These are phyloP conservation scores for Leishmania aethiopica DNA, from an alignment of 208 protist species.

Conservation along the genomic window DNA sequence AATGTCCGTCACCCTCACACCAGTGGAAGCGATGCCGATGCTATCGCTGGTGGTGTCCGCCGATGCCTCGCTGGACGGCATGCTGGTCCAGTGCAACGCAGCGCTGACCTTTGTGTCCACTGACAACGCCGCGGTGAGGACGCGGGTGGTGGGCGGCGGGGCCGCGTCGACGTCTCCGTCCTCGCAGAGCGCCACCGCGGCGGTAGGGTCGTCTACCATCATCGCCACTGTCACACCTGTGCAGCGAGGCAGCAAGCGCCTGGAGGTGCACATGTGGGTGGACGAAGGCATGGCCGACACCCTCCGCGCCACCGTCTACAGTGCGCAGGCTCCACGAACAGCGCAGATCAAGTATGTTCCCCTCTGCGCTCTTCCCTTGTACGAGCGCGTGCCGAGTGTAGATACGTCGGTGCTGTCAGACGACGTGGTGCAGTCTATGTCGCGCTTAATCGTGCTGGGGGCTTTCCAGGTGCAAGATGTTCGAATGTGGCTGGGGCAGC, in stretches of 20 bases:
- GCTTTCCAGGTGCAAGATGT: constrained; percentile 48
- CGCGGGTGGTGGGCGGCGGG: background rate
- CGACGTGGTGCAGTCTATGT: constrained; percentile 40
- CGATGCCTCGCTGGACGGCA: constrained; percentile 59
- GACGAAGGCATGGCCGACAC: constrained; percentile 53
- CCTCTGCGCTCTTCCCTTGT: constrained; percentile 67
- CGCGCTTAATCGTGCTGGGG: constrained; percentile 53
- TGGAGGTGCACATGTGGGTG: constrained; percentile 62
- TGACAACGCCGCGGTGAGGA: constrained; percentile 36
- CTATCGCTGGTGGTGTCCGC: constrained; percentile 61
- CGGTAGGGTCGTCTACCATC: background rate
- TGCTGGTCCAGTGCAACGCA: constrained; percentile 48
- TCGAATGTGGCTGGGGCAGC: constrained; percentile 62
- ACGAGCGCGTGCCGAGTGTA: constrained; percentile 53
- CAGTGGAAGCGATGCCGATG: constrained; percentile 50
- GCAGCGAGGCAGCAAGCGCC: constrained; percentile 34
- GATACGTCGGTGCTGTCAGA: constrained; percentile 26
- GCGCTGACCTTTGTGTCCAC: constrained; percentile 52
- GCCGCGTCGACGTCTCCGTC: constrained; percentile 17
- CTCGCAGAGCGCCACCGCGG: background rate
- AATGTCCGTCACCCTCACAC: constrained; percentile 47
- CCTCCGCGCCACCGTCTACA: constrained; percentile 51
- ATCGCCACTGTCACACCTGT: constrained; percentile 30
- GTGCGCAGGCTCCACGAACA: constrained; percentile 58
- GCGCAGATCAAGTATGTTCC: constrained; percentile 67